phyloP scores from a whole-genome alignment of 1,284 basidiomycete species.

The Austroboletus olivaceoglutinosus region DNA sequence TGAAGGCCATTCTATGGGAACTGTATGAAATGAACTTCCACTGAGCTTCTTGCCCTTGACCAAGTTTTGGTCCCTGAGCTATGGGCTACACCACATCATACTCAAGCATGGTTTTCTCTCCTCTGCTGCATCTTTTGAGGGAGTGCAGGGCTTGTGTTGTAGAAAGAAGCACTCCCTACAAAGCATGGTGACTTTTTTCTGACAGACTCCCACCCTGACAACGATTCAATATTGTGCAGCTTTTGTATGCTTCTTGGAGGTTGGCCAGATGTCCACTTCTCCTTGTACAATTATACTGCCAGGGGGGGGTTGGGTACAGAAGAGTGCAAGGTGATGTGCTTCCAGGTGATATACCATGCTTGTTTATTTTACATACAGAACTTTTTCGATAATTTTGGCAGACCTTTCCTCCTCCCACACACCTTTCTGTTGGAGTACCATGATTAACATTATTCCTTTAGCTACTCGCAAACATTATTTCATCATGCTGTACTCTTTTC shows the following conservation, averaged over 20 bases:
- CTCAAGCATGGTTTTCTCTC: no score
- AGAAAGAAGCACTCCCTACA: not conserved
- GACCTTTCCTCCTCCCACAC: not conserved
- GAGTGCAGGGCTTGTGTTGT: not conserved
- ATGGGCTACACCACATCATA: not conserved
- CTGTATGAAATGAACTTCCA: not conserved
- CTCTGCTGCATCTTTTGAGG: not conserved
- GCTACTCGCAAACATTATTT: no score
- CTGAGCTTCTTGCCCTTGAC: not conserved
- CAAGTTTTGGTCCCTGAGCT: not conserved
- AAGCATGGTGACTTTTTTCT: not conserved
- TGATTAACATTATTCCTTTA: slow-evolving; percentile 4
- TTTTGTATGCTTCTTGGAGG: not conserved
- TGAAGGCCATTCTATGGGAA: not conserved
- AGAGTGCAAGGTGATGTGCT: no score
- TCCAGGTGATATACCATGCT: no score
- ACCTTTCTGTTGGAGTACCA: not conserved
- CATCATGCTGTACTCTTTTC: no score
- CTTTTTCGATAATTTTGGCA: not conserved
- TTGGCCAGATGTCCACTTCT: not conserved
- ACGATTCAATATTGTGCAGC: not conserved
- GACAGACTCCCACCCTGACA: not conserved
- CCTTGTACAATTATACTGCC: no score
- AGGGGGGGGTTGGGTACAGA: no score
- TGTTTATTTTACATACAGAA: not conserved